phyloP scores from a whole-genome alignment of 345 rosid species.

The Populus alba region DNA sequence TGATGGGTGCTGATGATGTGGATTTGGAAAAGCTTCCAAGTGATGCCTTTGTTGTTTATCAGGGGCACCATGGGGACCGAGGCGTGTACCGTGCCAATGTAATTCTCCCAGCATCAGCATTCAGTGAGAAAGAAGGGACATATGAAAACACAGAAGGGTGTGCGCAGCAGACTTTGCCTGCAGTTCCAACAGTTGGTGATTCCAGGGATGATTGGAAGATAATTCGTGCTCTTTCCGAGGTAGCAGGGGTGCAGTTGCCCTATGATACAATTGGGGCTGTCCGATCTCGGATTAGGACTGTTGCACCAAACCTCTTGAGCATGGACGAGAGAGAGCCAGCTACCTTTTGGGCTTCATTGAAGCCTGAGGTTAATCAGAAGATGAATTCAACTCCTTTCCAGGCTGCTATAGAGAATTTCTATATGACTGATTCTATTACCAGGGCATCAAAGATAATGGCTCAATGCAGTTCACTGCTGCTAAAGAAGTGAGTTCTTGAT shows the following conservation, averaged over 20 bases:
- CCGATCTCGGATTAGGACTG: constrained; percentile 64
- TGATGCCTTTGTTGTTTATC: constrained; percentile 92
- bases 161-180: constrained; percentile 82
- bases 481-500: constrained; percentile 57
- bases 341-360: constrained; percentile 60
- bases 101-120: constrained; percentile 88
- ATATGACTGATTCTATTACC: constrained; percentile 91
- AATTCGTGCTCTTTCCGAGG: constrained; percentile 85
- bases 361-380: constrained; percentile 44
- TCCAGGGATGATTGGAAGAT: constrained; percentile 99
- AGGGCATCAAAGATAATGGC: constrained; percentile 99
- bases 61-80: constrained; percentile 94
- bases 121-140: constrained; percentile 91
- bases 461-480: constrained; percentile 77
- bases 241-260: constrained; percentile 68
- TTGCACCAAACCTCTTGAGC: constrained; percentile 80
- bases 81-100: constrained; percentile 88
- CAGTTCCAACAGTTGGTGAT: constrained; percentile 97
- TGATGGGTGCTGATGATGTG: constrained; percentile 97
- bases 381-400: constrained; percentile 58
- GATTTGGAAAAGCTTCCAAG: constrained; percentile 71
- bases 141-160: constrained; percentile 95
- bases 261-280: constrained; percentile 67
- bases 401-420: constrained; percentile 66
- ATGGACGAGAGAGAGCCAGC: constrained; percentile 79